Percentiles rank a stretch among this genome's conserved stretches.
Conservation (phyloP, 306 rosid species). For the Cucumis cinereus region DNA sequence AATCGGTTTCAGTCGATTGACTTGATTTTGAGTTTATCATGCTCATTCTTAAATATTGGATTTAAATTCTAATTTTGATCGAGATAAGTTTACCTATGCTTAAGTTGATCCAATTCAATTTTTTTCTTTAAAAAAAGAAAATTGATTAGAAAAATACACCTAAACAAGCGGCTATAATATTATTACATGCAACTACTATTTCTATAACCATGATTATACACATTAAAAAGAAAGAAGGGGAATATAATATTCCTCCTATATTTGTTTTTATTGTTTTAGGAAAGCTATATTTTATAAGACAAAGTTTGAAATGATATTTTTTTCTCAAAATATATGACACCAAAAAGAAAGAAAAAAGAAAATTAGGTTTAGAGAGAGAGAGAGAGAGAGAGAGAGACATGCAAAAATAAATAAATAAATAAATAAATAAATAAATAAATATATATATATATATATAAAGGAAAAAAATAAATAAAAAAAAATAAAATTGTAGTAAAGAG, state of each 20-base stretch:
- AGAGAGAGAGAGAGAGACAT: too few species aligned
- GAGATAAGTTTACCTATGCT: too few species aligned
- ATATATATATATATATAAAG: too few species aligned
- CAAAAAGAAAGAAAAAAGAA: too few species aligned
- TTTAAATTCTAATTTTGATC: not conserved
- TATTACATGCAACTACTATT: conserved; percentile 2
- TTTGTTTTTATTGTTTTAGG: not conserved
- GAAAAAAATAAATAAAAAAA: too few species aligned
- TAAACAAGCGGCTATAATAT: not conserved
- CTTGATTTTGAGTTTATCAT: too few species aligned
- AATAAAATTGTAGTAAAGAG: not conserved
- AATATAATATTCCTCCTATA: not conserved
- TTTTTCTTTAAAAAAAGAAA: not conserved
- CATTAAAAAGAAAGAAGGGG: not conserved
- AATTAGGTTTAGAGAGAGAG: conserved; percentile 2
- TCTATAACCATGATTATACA: not conserved
- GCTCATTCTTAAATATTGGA: too few species aligned
- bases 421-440: too few species aligned
- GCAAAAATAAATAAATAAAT: too few species aligned
- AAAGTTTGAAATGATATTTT: conserved; percentile 2
- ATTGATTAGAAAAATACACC: not conserved
- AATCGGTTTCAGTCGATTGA: too few species aligned
- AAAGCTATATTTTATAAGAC: not conserved
- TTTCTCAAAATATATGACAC: not conserved
- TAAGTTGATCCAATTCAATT: too few species aligned